These are phyloP conservation scores for Anethum foeniculum DNA, from an alignment of 140 eudicot species.

Conservation along the genomic window DNA sequence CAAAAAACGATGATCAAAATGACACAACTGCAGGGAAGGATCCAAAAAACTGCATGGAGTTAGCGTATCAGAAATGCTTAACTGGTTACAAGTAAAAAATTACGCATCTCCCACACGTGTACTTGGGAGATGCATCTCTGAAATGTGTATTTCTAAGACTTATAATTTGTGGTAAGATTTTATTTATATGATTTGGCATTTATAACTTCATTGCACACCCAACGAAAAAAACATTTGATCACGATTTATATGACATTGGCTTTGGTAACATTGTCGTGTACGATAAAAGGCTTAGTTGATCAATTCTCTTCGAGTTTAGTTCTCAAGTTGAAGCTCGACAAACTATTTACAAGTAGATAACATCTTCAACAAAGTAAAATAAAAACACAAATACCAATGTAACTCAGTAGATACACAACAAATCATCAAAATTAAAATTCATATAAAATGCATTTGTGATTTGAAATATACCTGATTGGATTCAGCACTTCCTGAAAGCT, in stretches of 20 bases:
- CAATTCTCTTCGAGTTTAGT: neutral
- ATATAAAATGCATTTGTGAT: neutral
- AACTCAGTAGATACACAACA: neutral
- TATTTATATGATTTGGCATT: neutral
- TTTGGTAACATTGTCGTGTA: too few relatives aligned
- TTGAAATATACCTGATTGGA: neutral
- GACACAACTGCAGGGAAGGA: neutral
- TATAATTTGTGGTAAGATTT: neutral
- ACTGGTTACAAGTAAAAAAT: too few relatives aligned
- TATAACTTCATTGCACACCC: neutral
- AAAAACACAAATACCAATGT: neutral
- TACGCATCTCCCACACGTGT: too few relatives aligned
- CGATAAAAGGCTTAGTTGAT: neutral
- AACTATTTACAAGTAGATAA: too few relatives aligned
- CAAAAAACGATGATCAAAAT: neutral
- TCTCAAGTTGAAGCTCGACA: too few relatives aligned
- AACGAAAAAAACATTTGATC: too few relatives aligned
- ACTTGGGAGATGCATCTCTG: too few relatives aligned
- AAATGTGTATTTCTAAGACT: neutral
- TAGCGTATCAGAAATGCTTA: neutral
- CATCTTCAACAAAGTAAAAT: neutral
- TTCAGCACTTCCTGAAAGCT: neutral
- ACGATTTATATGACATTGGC: neutral
- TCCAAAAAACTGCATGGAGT: neutral
- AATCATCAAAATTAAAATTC: neutral